Evolutionary conservation across 2,329 filamentous ascomycete species (phyloP), one percentile per base, ranked within the genome.

Genomic region (Ophiosphaerella korrae): DNA sequence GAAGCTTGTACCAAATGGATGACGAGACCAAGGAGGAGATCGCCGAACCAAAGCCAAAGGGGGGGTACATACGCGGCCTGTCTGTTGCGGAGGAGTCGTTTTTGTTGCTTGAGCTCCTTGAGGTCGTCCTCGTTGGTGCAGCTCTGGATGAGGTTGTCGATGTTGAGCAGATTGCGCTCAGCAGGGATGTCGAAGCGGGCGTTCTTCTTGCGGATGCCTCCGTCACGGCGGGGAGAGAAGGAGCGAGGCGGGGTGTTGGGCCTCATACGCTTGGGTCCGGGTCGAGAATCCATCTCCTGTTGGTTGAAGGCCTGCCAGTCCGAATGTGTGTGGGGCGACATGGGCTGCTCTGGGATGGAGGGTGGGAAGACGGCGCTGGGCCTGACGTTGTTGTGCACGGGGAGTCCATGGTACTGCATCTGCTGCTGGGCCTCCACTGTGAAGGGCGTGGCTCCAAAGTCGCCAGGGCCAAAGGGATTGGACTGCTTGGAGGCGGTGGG

Each of bases 31-130:
- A 68, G 62, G 26, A 53, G 54, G 57, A 58, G 62, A 62, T 59
- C 58, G 61, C 62, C 66, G 52, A 55, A 55, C 61, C 63, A 64
- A 56, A 64, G 57, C 89, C 80, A 71, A 67, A 65, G 48, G 58
- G 58, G 58, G 45, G 51, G 62, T 61, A 78, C 79, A 69, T 86
- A 96, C 91, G 94, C 94, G 76, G 94, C 94, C 79, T 97, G 93
- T 68, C 94, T 87, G 78, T 99, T 99, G 69, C 94, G 85, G 57
- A 99, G 81, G 55, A 99, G 81, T 54, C 94, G 88, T 82, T 97
- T 97, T 76, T 97, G 94, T 74, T 96, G 92, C 84, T 99, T 99
- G 68, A 99, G 83, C 78, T 97, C 92, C 82, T 96, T 97, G 79
- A 96, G 89, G 79, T 96, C 88, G 60, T 94, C 87, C 68, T 97